These are phyloP conservation scores for Trametes cinnabarina DNA, from an alignment of 768 basidiomycete genomes.

Conservation along the genomic window DNA sequence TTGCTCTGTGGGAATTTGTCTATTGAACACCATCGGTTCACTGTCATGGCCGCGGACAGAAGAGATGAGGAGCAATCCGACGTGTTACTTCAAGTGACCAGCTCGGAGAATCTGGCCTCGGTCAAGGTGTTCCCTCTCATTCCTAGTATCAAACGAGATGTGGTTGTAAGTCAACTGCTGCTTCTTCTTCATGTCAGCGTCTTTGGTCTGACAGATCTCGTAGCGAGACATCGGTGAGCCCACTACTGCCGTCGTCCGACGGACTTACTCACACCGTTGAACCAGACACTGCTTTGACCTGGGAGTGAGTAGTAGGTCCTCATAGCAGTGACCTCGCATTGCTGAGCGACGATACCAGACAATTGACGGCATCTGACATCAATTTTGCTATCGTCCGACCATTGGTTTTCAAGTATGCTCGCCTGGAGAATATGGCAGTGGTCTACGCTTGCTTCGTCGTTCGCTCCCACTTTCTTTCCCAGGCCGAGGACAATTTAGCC, in stretches of 20 bases:
- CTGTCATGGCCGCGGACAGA: background rate
- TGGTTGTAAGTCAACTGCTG: conserved; percentile 65
- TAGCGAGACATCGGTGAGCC: no score
- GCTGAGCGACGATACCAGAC: conserved; percentile 43
- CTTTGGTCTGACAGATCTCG: no score
- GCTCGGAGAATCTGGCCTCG: conserved; percentile 54
- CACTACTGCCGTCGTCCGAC: no score
- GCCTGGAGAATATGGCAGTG: conserved; percentile 68
- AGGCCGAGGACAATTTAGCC: conserved; percentile 69
- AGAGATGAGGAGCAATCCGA: conserved; percentile 26
- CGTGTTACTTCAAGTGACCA: conserved; percentile 46
- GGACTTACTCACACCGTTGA: background rate
- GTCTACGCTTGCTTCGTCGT: conserved; percentile 79
- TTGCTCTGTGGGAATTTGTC: no score
- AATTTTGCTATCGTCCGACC: conserved; percentile 80
- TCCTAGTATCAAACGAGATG: conserved; percentile 65
- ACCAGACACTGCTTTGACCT: conserved; percentile 68
- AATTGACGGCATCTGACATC: conserved; percentile 79
- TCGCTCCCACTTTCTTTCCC: conserved; percentile 72
- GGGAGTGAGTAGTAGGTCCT: conserved; percentile 59
- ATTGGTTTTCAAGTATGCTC: conserved; percentile 74
- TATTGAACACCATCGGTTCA: background rate
- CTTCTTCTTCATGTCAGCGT: background rate
- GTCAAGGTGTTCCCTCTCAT: conserved; percentile 83
- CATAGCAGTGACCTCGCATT: background rate